A percentile compares a stretch with the other conserved stretches of the same genome.
Conservation (phyloP, 2,329 filamentous ascomycete genomes). For the Nothophaeocryptopus gaeumannii region DNA sequence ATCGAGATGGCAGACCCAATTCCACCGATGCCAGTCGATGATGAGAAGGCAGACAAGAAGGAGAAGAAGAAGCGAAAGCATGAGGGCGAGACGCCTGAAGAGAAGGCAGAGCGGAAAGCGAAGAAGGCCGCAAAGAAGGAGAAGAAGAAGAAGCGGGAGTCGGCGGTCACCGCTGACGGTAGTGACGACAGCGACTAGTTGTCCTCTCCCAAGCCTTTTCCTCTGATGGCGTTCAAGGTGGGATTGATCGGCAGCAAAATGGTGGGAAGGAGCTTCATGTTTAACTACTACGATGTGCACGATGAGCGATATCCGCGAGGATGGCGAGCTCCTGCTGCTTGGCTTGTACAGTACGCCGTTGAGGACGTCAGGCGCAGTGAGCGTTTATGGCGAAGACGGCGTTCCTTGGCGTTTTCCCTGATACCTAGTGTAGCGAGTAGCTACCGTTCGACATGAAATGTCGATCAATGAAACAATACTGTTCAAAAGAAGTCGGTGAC, state of each 20-base stretch:
- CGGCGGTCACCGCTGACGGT: constrained; percentile 26
- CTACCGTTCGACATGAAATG: too few relatives aligned
- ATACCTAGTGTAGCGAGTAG: too few relatives aligned
- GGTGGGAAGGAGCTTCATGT: constrained; percentile 2
- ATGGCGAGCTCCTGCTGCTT: constrained; percentile 1
- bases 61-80: constrained; percentile 31
- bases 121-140: constrained; percentile 83
- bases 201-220: not conserved
- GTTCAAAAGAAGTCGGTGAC: too few relatives aligned
- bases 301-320: constrained; percentile 1
- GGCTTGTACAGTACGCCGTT: constrained; percentile 16
- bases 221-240: not conserved
- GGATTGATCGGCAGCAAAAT: not conserved
- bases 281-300: constrained; percentile 6
- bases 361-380: constrained; percentile 10
- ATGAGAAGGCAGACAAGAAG: constrained; percentile 29
- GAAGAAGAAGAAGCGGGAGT: constrained; percentile 59
- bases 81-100: constrained; percentile 46
- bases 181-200: constrained; percentile 29
- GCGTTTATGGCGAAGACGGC: constrained; percentile 12
- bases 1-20: constrained; percentile 37
- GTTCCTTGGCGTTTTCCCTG: constrained; percentile 9
- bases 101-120: constrained; percentile 51
- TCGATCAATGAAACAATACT: too few relatives aligned
- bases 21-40: constrained; percentile 27